Evolutionary conservation across 176 grass and related monocot genomes (phyloP), one percentile per base, ranked within the genome.

Genomic region (Aegilops longissima): DNA sequence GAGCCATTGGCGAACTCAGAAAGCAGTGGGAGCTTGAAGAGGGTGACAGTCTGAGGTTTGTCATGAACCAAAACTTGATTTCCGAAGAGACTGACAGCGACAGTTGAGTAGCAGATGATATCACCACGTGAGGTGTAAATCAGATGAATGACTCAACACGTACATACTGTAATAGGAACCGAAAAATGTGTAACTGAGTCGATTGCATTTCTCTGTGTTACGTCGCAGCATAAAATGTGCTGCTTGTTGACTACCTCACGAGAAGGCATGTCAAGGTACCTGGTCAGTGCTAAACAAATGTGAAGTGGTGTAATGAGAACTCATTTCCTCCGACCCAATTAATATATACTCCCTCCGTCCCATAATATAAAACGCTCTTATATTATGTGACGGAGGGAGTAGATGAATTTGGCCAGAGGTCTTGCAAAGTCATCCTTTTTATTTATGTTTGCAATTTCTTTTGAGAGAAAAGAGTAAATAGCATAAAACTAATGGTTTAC

Each of bases 21-120:
- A 89, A 79, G 79, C 96, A 98, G 82, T 98, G 96, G 96, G 92
- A 98, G 71, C 84, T 98, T 21, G 96, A 98, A 91, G 96, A 98
- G 91, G 96, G 96, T 36, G 96, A 98, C 84, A 89, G 88, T 73
- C 80, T 98, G 67, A 92, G 82, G 78, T 98, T 98, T 90, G 88
- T 94, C 25, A 77, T 96, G 93, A 98, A 91, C 82, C 88, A 85
- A 66, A 34, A 69, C 56, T 80, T 80, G 58, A 61, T 47, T 59
- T 66, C 66, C 1, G 76, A 91, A 66, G 79, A 84, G 25, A 63
- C 17, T 31, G 84, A 66, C 23, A 87, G 59, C 79, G 65, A 56
- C 66, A 62, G 63, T 86, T 87, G 58, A 71, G 61, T 27, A 76
- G 76, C 10, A 76, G 85, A 84, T 52, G 84, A 79, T 9, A 21